Conservation (phyloP, 139 green algal species). For the Coelastrella sp. region DNA sequence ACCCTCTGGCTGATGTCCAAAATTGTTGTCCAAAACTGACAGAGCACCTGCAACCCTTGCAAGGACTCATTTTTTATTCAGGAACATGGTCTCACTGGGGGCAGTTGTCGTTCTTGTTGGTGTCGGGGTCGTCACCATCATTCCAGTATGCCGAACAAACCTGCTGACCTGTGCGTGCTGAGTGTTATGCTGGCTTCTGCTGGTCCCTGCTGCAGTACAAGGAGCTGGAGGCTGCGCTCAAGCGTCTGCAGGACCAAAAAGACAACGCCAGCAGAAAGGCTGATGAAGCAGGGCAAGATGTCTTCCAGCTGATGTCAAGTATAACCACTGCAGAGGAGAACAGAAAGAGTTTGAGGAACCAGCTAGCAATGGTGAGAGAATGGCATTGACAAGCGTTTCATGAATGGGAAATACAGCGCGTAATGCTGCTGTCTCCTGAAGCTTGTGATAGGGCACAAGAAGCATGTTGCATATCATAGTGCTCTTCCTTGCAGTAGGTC, state of each 20-base stretch:
- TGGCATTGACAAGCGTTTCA: background rate
- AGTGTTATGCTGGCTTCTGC: background rate
- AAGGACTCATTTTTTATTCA: too few relatives aligned
- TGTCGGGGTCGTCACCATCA: too few relatives aligned
- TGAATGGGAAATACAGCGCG: background rate
- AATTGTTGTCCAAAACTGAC: too few relatives aligned
- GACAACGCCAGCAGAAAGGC: background rate
- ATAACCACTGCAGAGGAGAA: conserved; percentile 10
- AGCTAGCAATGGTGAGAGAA: conserved; percentile 16
- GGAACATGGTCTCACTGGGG: too few relatives aligned
- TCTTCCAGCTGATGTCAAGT: background rate
- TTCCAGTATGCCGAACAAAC: too few relatives aligned
- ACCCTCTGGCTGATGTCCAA: too few relatives aligned
- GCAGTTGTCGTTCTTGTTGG: too few relatives aligned
- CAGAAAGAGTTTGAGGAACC: conserved; percentile 1
- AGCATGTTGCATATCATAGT: too few relatives aligned
- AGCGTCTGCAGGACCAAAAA: conserved; percentile 34
- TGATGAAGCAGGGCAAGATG: background rate
- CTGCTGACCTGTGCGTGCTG: background rate
- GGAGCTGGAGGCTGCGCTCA: conserved; percentile 30
- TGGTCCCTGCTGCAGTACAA: conserved; percentile 1
- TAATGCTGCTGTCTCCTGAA: background rate
- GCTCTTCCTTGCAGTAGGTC: background rate
- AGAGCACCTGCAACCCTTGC: too few relatives aligned
- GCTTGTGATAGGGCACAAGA: background rate